A percentile compares a stretch with the other conserved stretches of the same genome.
Evolutionary conservation across 371 early-diverging fungal genomes (phyloP).

Genomic region (Cladochytrium tenue): DNA sequence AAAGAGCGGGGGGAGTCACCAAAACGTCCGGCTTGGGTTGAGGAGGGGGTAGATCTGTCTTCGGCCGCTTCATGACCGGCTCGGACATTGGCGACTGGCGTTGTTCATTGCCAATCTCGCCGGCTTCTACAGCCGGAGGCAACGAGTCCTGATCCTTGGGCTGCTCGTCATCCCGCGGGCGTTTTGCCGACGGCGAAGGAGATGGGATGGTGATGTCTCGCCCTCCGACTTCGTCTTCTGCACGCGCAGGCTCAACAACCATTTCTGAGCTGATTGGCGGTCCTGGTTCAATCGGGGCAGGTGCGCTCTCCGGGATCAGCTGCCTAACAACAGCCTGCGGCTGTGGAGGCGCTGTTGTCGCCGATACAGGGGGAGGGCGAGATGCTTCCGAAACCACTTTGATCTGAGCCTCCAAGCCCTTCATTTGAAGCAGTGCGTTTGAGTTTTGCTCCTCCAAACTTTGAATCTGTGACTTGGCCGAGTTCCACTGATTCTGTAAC

Average conservation of each 20-base stretch:
- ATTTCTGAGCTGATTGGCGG: background rate
- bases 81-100: background rate
- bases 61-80: background rate
- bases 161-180: slow-evolving; percentile 20
- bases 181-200: slow-evolving; percentile 19
- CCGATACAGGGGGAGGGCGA: background rate
- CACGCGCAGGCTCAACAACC: background rate
- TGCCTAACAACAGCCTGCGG: background rate
- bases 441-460: background rate
- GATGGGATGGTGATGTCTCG: background rate
- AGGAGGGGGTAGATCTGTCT: background rate
- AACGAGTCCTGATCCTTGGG: background rate
- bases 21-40: too few relatives aligned
- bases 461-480: background rate
- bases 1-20: too few relatives aligned
- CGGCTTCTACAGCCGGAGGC: background rate
- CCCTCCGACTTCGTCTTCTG: background rate
- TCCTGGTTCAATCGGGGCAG: background rate
- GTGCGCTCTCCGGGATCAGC: background rate
- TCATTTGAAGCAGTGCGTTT: too few relatives aligned
- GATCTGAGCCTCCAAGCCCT: too few relatives aligned
- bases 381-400: background rate
- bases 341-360: background rate
- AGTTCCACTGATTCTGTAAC: background rate
- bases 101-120: background rate